These are phyloP conservation scores for Sedum album DNA, from an alignment of 164 flowering plant genomes.

Conservation along the genomic window DNA sequence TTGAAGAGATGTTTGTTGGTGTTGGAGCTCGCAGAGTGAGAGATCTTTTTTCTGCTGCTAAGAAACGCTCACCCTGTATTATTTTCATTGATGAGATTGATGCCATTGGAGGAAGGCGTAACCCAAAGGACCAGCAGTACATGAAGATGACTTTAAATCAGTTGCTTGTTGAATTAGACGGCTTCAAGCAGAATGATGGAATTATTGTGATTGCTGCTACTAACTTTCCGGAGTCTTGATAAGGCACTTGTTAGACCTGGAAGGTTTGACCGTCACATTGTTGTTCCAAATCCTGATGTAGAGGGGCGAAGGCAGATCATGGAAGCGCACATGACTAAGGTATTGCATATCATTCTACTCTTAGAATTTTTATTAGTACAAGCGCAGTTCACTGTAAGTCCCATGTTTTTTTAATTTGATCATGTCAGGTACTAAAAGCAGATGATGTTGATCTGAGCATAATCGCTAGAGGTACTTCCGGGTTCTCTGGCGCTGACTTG, in stretches of 20 bases:
- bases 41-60: constrained; percentile 86
- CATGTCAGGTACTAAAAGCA: constrained; percentile 65
- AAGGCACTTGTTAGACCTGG: constrained; percentile 97
- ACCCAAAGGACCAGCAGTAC: constrained; percentile 88
- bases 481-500: constrained; percentile 86
- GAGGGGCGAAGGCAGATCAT: constrained; percentile 93
- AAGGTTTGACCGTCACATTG: constrained; percentile 85
- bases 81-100: constrained; percentile 90
- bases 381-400: neutral
- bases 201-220: constrained; percentile 97
- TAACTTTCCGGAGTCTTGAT: constrained; percentile 95
- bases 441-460: constrained; percentile 93
- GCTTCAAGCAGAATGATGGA: constrained; percentile 95
- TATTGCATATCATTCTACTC: constrained; percentile 15
- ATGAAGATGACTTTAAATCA: constrained; percentile 98
- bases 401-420: neutral
- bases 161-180: constrained; percentile 94
- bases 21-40: constrained; percentile 94
- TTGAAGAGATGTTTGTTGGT: constrained; percentile 99
- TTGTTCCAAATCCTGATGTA: constrained; percentile 97
- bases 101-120: constrained; percentile 96
- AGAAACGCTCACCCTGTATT: constrained; percentile 85
- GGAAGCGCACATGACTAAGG: constrained; percentile 93
- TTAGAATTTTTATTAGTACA: neutral
- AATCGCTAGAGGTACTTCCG: constrained; percentile 96